phyloP scores from a whole-genome alignment of 2,329 filamentous ascomycete genomes.

The Westerdykella ornata region DNA sequence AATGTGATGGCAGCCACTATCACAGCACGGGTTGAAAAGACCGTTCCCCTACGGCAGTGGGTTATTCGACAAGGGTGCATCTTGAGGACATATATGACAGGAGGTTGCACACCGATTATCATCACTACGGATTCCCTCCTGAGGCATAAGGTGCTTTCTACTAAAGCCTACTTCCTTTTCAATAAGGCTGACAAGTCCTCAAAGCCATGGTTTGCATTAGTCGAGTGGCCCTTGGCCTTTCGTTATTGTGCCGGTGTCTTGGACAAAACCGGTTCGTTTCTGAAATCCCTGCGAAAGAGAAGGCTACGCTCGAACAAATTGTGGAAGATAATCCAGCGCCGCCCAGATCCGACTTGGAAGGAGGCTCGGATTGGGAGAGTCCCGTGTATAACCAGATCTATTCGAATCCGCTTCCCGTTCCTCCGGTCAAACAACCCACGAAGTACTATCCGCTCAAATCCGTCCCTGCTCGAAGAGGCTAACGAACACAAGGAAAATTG shows the following conservation, averaged over 20 bases:
- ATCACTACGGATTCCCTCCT: no score
- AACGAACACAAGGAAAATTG: slow-evolving; percentile 22
- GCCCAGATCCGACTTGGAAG: not conserved
- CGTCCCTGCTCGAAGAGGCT: not conserved
- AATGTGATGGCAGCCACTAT: no score
- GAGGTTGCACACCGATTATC: no score
- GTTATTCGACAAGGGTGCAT: no score
- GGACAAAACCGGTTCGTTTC: slow-evolving; percentile 4
- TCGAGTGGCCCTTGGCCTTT: not conserved
- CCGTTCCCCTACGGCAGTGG: no score
- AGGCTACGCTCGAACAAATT: slow-evolving; percentile 1
- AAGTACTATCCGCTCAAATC: slow-evolving; percentile 23
- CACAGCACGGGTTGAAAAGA: no score
- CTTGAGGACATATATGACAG: no score
- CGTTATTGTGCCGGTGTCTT: not conserved
- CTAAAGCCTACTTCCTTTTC: no score
- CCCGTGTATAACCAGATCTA: slow-evolving; percentile 29
- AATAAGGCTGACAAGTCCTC: not conserved
- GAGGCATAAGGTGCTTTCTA: no score
- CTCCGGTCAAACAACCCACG: slow-evolving; percentile 38
- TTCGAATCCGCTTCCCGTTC: slow-evolving; percentile 38
- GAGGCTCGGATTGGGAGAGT: slow-evolving; percentile 4
- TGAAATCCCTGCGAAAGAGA: slow-evolving; percentile 4
- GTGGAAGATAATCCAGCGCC: slow-evolving; percentile 4
- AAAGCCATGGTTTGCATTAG: not conserved